A percentile compares a stretch with the other conserved stretches of the same genome.
Conservation (phyloP, 2,329 filamentous ascomycete genomes). For the Monosporascus ibericus region DNA sequence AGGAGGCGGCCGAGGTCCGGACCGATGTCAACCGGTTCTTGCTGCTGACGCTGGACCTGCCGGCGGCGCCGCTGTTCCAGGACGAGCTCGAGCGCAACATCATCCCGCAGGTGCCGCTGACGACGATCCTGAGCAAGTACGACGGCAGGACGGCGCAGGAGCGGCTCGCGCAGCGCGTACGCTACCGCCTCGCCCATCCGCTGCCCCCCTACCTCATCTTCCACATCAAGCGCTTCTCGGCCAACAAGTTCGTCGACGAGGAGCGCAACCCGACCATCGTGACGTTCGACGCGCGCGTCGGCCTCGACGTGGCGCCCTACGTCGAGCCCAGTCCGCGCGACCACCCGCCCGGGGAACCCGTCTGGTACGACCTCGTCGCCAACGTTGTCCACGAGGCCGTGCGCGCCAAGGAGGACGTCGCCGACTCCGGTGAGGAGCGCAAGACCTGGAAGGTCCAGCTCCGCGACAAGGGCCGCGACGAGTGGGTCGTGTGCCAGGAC, state of each 20-base stretch:
- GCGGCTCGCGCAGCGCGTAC: constrained; percentile 78
- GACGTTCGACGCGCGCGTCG: constrained; percentile 76
- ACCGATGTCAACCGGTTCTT: constrained; percentile 75
- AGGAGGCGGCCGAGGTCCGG: constrained; percentile 79
- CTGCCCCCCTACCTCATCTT: constrained; percentile 87
- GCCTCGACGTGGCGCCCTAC: constrained; percentile 83
- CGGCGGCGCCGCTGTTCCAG: constrained; percentile 88
- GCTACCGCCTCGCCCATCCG: constrained; percentile 84
- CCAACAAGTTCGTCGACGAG: constrained; percentile 94
- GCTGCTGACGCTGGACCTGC: constrained; percentile 88
- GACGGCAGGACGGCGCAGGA: constrained; percentile 85
- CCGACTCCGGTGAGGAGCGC: constrained; percentile 77
- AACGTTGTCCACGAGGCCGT: constrained; percentile 89
- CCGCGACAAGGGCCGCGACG: constrained; percentile 69
- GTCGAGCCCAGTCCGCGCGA: constrained; percentile 77
- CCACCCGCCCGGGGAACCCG: constrained; percentile 69
- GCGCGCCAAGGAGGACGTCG: constrained; percentile 72
- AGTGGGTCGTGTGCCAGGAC: constrained; percentile 94
- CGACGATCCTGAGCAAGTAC: constrained; percentile 82
- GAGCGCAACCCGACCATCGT: constrained; percentile 98
- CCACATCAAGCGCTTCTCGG: constrained; percentile 94
- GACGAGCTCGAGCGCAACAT: constrained; percentile 93
- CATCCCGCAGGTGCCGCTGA: constrained; percentile 85
- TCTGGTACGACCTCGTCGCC: constrained; percentile 91
- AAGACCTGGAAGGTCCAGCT: constrained; percentile 96